phyloP scores from a whole-genome alignment of 2,329 filamentous ascomycete species.

The Arthrobotrys conoides region DNA sequence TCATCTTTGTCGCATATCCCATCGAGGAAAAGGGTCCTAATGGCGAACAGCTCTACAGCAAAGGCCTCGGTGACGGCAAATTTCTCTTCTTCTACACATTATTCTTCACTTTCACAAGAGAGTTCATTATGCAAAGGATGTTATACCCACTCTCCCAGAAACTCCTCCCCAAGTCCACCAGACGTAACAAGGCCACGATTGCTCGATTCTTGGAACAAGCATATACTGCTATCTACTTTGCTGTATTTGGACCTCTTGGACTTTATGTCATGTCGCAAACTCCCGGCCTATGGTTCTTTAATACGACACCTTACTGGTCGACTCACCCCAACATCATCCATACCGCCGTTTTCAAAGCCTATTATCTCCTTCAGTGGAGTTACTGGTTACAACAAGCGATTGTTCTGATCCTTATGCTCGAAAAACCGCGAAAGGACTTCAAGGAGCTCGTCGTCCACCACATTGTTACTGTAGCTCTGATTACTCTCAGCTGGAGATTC shows the following conservation, averaged over 20 bases:
- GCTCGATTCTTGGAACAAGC: constrained; percentile 95
- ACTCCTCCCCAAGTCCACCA: constrained; percentile 62
- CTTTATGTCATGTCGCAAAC: constrained; percentile 91
- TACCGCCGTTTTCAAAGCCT: constrained; percentile 88
- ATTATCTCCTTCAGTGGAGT: constrained; percentile 92
- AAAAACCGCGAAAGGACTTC: constrained; percentile 95
- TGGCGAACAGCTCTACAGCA: constrained; percentile 75
- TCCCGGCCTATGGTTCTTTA: constrained; percentile 92
- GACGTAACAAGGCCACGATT: constrained; percentile 79
- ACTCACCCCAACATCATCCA: constrained; percentile 86
- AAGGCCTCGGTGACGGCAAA: constrained; percentile 86
- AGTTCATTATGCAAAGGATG: constrained; percentile 94
- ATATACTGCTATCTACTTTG: constrained; percentile 94
- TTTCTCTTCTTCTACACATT: constrained; percentile 92
- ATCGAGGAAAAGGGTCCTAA: constrained; percentile 71
- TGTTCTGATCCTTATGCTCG: constrained; percentile 85
- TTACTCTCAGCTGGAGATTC: constrained; percentile 90
- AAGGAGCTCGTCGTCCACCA: constrained; percentile 93
- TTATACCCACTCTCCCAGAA: constrained; percentile 81
- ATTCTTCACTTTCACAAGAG: constrained; percentile 90
- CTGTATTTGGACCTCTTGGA: constrained; percentile 83
- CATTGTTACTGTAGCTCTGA: constrained; percentile 87
- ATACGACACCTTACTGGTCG: constrained; percentile 90
- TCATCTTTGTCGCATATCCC: constrained; percentile 90
- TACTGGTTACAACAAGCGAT: constrained; percentile 98